Base-by-base conservation (phyloP, 2,329 filamentous ascomycete genomes). In the Fusarium sp. region DNA sequence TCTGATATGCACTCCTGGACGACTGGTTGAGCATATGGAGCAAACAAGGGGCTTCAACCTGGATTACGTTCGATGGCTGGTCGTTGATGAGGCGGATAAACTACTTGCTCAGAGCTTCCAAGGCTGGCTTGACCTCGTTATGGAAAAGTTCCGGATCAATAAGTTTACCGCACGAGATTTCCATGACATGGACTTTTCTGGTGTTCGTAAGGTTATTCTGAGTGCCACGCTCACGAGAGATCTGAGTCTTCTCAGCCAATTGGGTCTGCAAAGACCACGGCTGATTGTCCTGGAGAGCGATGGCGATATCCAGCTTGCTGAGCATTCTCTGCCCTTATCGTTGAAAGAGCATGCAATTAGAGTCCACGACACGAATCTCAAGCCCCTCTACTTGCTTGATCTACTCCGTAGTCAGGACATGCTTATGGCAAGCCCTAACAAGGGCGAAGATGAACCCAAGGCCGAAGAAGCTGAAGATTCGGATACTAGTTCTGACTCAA, bases 61-160 rank as follows among this genome's bases (percentile, higher is more conserved):
- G 28, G 89, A 93, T 64, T 88, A 93, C 79, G 86, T 98, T 9
- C 90, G 93, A 69, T 98, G 95, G 95, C 86, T 98, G 1, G 90
- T 98, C 6, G 93, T 98, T 51, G 96, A 98, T 78, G 96, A 98
- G 83, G 96, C 96, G 17, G 96, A 98, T 82, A 94, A 96, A 79
- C 85, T 98, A 18, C 88, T 98, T 11, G 93, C 95, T 48, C 94
- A 98, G 81, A 95, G 93, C 78, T 98, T 96, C 82, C 95, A 98
- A 80, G 93, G 96, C 78, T 98, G 95, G 95, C 86, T 97, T 7
- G 90, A 91, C 45, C 84, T 92, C 1, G 89, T 96, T 12, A 91
- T 94, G 79, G 89, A 91, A 22, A 84, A 85, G 50, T 85, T 94
- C 70, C 86, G 86, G 42, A 82, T 81, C 4, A 81, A 81, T 6